These are phyloP conservation scores for Bolboschoenoplectus hybrid DNA, from an alignment of 202 grass and related monocot genomes.

Conservation along the genomic window DNA sequence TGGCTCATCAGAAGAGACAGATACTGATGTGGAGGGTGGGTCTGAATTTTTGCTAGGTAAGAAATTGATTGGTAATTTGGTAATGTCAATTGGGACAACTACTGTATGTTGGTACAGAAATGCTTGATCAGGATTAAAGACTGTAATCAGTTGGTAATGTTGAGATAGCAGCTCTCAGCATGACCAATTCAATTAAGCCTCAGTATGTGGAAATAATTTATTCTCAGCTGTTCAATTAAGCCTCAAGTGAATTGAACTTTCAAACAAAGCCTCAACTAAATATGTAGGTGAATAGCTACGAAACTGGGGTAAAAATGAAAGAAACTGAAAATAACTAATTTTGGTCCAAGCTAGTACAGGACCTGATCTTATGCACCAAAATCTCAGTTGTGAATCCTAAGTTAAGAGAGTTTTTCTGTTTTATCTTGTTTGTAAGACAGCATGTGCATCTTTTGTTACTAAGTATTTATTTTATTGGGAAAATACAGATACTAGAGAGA, in stretches of 20 bases:
- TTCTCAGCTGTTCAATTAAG: conserved; percentile 6
- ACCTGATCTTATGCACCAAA: background rate
- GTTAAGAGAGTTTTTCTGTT: background rate
- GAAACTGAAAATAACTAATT: conserved; percentile 7
- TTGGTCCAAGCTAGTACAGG: background rate
- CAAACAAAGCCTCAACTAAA: background rate
- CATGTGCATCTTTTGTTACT: background rate
- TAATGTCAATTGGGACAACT: background rate
- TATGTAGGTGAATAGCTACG: background rate
- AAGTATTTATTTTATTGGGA: conserved; percentile 10
- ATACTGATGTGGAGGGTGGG: conserved; percentile 38
- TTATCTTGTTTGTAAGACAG: conserved; percentile 22
- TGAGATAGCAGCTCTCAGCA: background rate
- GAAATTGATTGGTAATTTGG: background rate
- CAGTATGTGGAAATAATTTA: conserved; percentile 13
- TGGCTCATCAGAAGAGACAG: conserved; percentile 42
- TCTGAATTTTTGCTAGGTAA: conserved; percentile 30
- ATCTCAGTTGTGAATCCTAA: background rate
- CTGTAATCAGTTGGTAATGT: background rate
- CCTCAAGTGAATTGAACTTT: conserved; percentile 2
- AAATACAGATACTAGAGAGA: conserved; percentile 61
- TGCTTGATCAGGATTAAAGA: background rate
- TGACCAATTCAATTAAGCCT: conserved; percentile 27
- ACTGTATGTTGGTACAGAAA: background rate
- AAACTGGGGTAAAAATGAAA: background rate